Evolutionary conservation across 2,329 filamentous ascomycete species (phyloP), one percentile per base, ranked within the genome.

Genomic region (Colletotrichum plurivorum): DNA sequence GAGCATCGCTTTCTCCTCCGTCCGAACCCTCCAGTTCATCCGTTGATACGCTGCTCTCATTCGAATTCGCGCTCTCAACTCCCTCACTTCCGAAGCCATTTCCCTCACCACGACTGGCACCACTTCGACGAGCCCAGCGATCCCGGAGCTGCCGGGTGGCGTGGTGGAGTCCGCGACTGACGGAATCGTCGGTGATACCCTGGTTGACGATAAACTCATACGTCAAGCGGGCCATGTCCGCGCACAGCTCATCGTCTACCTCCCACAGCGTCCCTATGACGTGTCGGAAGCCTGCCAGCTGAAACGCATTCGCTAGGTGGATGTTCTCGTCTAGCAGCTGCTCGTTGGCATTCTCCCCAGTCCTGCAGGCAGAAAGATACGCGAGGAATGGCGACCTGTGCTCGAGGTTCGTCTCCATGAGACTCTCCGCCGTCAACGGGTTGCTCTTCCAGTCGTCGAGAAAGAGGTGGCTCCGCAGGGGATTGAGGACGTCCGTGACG

Each of bases 221-320:
- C 41, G 41, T 43, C 70, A 60, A 79, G 80, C 1, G 74, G 41
- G 79, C 77, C 22, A 79, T 66, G 2, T 78, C 73, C 0, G 80
- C 73, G 56, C 76, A 80, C 2, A 64, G 12, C 18, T 68, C 49
- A 62, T 84, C 81, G 5, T 73, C 66, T 0, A 82, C 78, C 6
- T 77, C 71, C 83, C 81, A 84, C 0, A 83, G 72, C 0, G 80
- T 80, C 0, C 82, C 82, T 53, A 84, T 72, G 5, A 84, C 81
- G 65, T 83, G 79, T 0, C 73, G 75, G 63, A 83, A 83, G 1
- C 81, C 80, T 0, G 78, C 79, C 2, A 82, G 71, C 71, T 84
- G 80, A 62, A 66, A 84, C 0, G 77, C 78, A 48, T 73, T 71
- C 15, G 31, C 54, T 1, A 70, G 39, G 20, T 72, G 60, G 8